A percentile compares a stretch with the other conserved stretches of the same genome.
phyloP scores from a whole-genome alignment of 1,284 basidiomycete species.

The Tilletia indica region DNA sequence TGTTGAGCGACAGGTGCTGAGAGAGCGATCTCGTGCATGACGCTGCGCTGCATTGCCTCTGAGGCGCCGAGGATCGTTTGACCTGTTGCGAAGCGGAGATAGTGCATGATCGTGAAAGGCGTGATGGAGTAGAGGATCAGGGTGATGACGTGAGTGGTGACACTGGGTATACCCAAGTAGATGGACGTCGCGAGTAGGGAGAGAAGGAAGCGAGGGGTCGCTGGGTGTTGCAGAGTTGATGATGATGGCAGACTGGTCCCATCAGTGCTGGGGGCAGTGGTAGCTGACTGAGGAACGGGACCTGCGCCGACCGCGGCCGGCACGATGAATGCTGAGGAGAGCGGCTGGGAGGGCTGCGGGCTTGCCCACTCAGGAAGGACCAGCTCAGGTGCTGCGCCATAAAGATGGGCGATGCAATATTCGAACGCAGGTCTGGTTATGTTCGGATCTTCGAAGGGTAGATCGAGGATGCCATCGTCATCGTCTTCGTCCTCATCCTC shows the following conservation, averaged over 20 bases:
- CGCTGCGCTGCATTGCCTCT: conserved; percentile 41
- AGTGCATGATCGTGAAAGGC: conserved; percentile 72
- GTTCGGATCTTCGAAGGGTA: conserved; percentile 48
- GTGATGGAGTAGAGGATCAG: conserved; percentile 74
- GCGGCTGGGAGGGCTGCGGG: conserved; percentile 32
- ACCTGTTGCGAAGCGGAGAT: conserved; percentile 80
- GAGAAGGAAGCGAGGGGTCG: conserved; percentile 76
- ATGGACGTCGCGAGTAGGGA: conserved; percentile 81
- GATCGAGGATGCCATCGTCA: conserved; percentile 28
- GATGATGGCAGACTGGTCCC: background rate
- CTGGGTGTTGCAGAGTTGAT: conserved; percentile 63
- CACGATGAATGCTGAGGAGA: conserved; percentile 21
- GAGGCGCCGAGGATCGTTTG: conserved; percentile 65
- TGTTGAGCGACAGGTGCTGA: background rate
- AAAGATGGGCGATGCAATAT: conserved; percentile 46
- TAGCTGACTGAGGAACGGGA: background rate
- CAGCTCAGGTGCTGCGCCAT: conserved; percentile 42
- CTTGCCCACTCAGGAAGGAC: conserved; percentile 44
- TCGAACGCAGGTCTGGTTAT: conserved; percentile 48
- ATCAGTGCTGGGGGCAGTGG: background rate
- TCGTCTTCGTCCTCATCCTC: background rate
- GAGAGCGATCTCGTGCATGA: conserved; percentile 18
- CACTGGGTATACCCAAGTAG: conserved; percentile 77
- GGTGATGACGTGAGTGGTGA: conserved; percentile 72
- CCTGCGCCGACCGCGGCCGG: background rate